Conservation (phyloP, 179 eudicot genomes). For the Patellifolia procumbens region DNA sequence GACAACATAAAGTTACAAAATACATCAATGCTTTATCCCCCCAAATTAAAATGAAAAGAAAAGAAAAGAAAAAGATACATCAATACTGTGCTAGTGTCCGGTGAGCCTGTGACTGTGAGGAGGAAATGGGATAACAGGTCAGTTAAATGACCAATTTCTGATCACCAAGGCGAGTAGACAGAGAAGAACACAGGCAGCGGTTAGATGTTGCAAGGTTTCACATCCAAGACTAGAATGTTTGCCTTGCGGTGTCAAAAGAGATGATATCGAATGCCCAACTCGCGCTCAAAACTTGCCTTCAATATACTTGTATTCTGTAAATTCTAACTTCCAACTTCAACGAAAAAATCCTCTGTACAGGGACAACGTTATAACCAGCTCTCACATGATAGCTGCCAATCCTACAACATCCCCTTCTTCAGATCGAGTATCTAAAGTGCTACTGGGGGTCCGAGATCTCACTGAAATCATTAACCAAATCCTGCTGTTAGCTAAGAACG, state of each 20-base stretch:
- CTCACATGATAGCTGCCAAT: slow-evolving; percentile 69
- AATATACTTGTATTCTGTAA: slow-evolving; percentile 21
- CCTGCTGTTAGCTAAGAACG: background rate
- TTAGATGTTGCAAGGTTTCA: slow-evolving; percentile 12
- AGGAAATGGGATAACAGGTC: background rate
- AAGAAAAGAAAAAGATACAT: too few species aligned
- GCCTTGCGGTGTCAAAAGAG: slow-evolving; percentile 1
- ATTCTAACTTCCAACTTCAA: slow-evolving; percentile 5
- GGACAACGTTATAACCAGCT: slow-evolving; percentile 6
- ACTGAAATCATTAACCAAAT: slow-evolving; percentile 39
- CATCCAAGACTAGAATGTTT: background rate
- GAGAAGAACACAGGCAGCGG: background rate
- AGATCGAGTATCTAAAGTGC: slow-evolving; percentile 42
- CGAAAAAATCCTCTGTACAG: slow-evolving; percentile 31
- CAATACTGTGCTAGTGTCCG: background rate
- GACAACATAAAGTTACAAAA: slow-evolving; percentile 16
- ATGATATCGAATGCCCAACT: slow-evolving; percentile 9
- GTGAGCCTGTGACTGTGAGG: background rate
- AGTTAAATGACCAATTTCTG: background rate
- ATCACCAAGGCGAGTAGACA: background rate
- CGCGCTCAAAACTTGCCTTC: slow-evolving; percentile 20
- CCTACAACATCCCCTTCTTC: slow-evolving; percentile 64
- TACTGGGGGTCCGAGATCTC: slow-evolving; percentile 52
- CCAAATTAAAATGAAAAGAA: too few species aligned
- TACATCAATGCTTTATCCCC: too few species aligned